Conservation (phyloP, 83 land plant genomes). For the Picea mariana region DNA sequence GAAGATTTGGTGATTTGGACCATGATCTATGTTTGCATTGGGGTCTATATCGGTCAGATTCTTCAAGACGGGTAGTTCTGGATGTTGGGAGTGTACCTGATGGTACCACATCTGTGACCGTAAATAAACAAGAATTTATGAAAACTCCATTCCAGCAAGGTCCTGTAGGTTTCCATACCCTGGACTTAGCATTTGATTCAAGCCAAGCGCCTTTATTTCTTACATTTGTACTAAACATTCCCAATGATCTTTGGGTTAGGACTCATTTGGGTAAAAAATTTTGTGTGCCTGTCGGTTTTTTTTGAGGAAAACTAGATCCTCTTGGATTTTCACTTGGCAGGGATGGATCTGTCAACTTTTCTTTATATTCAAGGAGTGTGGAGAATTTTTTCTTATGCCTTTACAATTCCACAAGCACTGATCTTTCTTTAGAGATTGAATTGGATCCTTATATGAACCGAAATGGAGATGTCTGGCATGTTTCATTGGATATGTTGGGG, state of each 20-base stretch:
- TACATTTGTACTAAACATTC: conserved; percentile 31
- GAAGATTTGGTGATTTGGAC: conserved; percentile 3
- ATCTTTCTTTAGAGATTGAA: too few species aligned
- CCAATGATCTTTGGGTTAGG: conserved; percentile 17
- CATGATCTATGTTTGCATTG: too few species aligned
- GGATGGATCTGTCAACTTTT: conserved; percentile 77
- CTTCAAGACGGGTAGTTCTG: conserved; percentile 24
- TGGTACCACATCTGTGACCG: not conserved
- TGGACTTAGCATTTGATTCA: conserved; percentile 58
- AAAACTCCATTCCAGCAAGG: conserved; percentile 54
- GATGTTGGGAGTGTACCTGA: conserved; percentile 14
- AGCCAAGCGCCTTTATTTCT: conserved; percentile 27
- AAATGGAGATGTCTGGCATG: too few species aligned
- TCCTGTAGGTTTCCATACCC: conserved; percentile 25
- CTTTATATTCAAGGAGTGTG: conserved; percentile 79
- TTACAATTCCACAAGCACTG: conserved; percentile 1
- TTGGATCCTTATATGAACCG: conserved; percentile 6
- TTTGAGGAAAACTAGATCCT: too few species aligned
- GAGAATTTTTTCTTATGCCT: conserved; percentile 78
- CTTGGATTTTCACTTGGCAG: conserved; percentile 52
- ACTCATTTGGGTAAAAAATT: too few species aligned
- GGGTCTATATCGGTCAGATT: conserved; percentile 42
- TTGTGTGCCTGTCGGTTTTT: too few species aligned
- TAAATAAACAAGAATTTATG: conserved; percentile 19
- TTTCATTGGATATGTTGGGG: too few species aligned